A percentile compares a stretch with the other conserved stretches of the same genome.
Conservation (phyloP, 1,284 basidiomycete species). For the Calocybe gambosa region DNA sequence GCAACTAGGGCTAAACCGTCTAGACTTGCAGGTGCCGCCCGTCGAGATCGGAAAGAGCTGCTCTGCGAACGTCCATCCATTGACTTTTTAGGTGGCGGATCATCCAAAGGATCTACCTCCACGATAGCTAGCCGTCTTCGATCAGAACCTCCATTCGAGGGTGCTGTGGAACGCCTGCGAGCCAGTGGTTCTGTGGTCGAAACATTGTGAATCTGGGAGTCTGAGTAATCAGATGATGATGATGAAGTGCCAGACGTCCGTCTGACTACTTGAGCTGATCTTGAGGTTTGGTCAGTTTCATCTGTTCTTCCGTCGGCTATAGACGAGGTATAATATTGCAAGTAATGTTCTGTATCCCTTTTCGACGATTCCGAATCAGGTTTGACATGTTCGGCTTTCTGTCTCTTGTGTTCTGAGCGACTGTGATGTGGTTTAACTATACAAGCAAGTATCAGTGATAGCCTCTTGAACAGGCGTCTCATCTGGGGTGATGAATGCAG, state of each 20-base stretch:
- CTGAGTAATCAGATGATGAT: slow-evolving; percentile 47
- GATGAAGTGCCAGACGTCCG: slow-evolving; percentile 30
- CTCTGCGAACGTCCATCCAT: slow-evolving; percentile 17
- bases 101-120: slow-evolving; percentile 38
- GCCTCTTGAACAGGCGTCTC: slow-evolving; percentile 10
- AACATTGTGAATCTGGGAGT: slow-evolving; percentile 26
- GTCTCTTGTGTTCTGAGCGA: slow-evolving; percentile 11
- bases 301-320: slow-evolving; percentile 24
- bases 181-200: slow-evolving; percentile 21
- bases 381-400: slow-evolving; percentile 5
- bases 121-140: slow-evolving; percentile 63
- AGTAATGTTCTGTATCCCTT: slow-evolving; percentile 26
- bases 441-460: slow-evolving; percentile 9
- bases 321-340: slow-evolving; percentile 34
- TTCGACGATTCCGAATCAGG: slow-evolving; percentile 14
- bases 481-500: slow-evolving; percentile 7
- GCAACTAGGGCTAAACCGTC: slow-evolving; percentile 57
- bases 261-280: slow-evolving; percentile 13
- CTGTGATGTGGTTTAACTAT: slow-evolving; percentile 6
- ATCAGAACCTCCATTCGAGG: slow-evolving; percentile 53
- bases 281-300: slow-evolving; percentile 12
- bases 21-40: slow-evolving; percentile 39
- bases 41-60: slow-evolving; percentile 33
- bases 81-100: slow-evolving; percentile 20
- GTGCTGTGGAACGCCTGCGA: slow-evolving; percentile 41